Evolutionary conservation across 2,329 filamentous ascomycete genomes (phyloP).

Genomic region (Trichoderma brevicompactum): DNA sequence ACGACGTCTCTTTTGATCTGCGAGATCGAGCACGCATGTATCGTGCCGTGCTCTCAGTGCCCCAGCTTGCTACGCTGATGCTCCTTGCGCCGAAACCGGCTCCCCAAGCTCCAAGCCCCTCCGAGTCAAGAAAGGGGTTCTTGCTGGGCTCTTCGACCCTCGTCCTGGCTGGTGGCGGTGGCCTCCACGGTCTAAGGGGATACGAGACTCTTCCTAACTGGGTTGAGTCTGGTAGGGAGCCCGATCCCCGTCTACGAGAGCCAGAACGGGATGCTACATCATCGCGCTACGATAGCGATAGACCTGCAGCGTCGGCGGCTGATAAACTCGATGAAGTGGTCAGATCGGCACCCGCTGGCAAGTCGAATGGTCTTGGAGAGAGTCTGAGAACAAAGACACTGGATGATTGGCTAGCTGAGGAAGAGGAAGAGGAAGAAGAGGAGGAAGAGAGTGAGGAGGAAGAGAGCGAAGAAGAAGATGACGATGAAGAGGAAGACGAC

Average conservation of each 20-base stretch:
- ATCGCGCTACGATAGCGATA: slow-evolving; percentile 41
- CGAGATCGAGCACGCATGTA: slow-evolving; percentile 90
- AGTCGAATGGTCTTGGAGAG: slow-evolving; percentile 56
- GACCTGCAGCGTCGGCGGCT: slow-evolving; percentile 58
- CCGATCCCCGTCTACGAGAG: slow-evolving; percentile 73
- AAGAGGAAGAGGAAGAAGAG: slow-evolving; percentile 61
- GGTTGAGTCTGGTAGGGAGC: slow-evolving; percentile 80
- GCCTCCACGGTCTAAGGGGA: slow-evolving; percentile 73
- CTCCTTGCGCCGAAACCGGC: slow-evolving; percentile 93
- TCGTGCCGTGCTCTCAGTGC: slow-evolving; percentile 77
- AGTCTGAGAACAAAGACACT: slow-evolving; percentile 72
- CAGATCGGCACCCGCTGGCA: slow-evolving; percentile 44
- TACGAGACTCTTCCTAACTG: slow-evolving; percentile 83
- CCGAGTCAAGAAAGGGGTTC: slow-evolving; percentile 77
- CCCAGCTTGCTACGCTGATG: slow-evolving; percentile 87
- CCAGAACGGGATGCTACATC: slow-evolving; percentile 46
- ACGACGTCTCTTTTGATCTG: slow-evolving; percentile 93
- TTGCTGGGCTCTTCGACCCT: slow-evolving; percentile 84
- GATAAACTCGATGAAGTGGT: slow-evolving; percentile 66
- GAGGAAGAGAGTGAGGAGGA: slow-evolving; percentile 58
- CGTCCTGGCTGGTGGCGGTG: slow-evolving; percentile 76
- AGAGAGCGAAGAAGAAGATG: slow-evolving; percentile 56
- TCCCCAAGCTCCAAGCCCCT: slow-evolving; percentile 86
- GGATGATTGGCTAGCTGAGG: slow-evolving; percentile 89
- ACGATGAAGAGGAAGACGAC: slow-evolving; percentile 57